Conservation (phyloP, 352 stramenopile genomes). For the Plasmopara viticola region DNA sequence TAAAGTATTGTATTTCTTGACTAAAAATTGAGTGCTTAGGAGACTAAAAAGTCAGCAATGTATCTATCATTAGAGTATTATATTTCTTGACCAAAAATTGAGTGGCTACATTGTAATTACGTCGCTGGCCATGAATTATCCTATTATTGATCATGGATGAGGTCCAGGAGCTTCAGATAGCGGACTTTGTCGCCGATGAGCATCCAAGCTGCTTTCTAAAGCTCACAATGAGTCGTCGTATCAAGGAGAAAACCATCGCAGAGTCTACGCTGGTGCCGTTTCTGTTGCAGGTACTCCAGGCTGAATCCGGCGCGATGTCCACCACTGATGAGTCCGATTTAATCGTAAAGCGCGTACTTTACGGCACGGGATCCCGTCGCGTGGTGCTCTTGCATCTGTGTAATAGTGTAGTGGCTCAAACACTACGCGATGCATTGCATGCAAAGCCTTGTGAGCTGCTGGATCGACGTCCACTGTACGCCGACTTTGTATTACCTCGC, state of each 20-base stretch:
- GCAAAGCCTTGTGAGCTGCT: constrained; percentile 53
- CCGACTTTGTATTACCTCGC: constrained; percentile 59
- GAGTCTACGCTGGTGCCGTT: constrained; percentile 47
- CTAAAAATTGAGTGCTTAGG: constrained; percentile 2
- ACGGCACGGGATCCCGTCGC: constrained; percentile 47
- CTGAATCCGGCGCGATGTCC: background rate
- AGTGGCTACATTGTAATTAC: constrained; percentile 12
- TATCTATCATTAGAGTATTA: too few species aligned
- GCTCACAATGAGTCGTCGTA: constrained; percentile 66
- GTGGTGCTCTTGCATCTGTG: constrained; percentile 42
- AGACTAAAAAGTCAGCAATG: background rate
- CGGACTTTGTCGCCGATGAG: constrained; percentile 48
- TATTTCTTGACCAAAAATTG: background rate
- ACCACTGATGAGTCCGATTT: constrained; percentile 3
- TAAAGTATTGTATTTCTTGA: too few species aligned
- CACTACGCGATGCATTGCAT: constrained; percentile 44
- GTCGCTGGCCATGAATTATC: constrained; percentile 7
- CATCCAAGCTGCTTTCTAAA: constrained; percentile 52
- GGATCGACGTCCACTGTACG: constrained; percentile 54
- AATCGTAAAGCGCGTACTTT: constrained; percentile 43
- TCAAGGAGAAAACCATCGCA: constrained; percentile 43
- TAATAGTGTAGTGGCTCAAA: constrained; percentile 6
- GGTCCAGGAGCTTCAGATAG: constrained; percentile 14
- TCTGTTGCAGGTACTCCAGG: constrained; percentile 27
- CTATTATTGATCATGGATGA: constrained; percentile 10